These are phyloP conservation scores for Cytidiella melzeri DNA, from an alignment of 768 basidiomycete genomes.

Conservation along the genomic window DNA sequence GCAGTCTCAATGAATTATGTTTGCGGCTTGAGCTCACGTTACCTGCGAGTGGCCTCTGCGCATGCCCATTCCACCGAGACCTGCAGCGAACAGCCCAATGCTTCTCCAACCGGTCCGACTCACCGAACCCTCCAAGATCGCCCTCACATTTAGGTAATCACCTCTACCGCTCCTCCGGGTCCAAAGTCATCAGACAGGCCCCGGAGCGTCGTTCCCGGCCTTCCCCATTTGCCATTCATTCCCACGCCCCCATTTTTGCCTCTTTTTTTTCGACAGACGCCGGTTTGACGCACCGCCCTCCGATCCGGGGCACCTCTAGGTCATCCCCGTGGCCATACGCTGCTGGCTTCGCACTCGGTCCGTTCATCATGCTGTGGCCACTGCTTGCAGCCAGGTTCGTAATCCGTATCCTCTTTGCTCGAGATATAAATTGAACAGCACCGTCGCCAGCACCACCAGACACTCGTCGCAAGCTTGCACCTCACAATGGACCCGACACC, in stretches of 20 bases:
- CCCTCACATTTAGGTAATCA: not conserved
- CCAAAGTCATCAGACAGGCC: too few relatives aligned
- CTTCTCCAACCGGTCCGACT: not conserved
- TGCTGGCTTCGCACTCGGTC: not conserved
- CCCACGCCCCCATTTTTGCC: not conserved
- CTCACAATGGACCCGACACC: constrained; percentile 49
- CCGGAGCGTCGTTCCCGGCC: too few relatives aligned
- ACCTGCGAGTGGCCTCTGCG: too few relatives aligned
- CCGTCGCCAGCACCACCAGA: too few relatives aligned
- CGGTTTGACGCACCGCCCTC: constrained; percentile 12
- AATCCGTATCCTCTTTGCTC: not conserved
- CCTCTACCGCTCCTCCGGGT: not conserved
- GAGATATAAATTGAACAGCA: too few relatives aligned
- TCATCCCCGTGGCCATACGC: not conserved
- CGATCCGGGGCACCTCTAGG: constrained; percentile 22
- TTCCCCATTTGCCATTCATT: too few relatives aligned
- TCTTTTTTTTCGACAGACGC: constrained; percentile 8
- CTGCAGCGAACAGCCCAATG: not conserved
- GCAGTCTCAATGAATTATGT: too few relatives aligned
- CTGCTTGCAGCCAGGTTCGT: not conserved
- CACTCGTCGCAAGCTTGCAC: constrained; percentile 8
- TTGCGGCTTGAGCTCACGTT: too few relatives aligned
- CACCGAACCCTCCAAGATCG: not conserved
- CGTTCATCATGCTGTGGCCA: not conserved
- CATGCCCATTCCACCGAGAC: too few relatives aligned